Percentiles rank a stretch among this genome's conserved stretches.
Conservation (phyloP, 768 basidiomycete species). For the Fibroporia radiculosa region DNA sequence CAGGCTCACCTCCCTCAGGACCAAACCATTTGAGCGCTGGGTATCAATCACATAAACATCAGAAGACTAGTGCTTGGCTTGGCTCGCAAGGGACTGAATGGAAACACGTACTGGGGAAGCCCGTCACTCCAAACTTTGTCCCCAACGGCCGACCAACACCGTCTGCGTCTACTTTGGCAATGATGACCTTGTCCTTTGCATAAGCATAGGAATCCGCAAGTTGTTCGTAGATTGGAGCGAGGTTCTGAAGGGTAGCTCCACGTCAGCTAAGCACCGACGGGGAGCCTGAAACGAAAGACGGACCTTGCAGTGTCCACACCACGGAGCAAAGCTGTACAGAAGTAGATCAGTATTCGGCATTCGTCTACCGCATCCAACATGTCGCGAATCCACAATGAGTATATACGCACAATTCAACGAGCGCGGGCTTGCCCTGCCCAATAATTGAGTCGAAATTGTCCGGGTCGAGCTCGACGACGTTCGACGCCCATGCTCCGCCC, state of each 20-base stretch:
- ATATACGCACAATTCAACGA: slow-evolving; percentile 81
- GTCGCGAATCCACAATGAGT: slow-evolving; percentile 6
- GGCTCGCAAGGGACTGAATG: not conserved
- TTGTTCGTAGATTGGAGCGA: slow-evolving; percentile 84
- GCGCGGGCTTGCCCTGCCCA: slow-evolving; percentile 73
- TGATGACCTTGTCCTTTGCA: slow-evolving; percentile 72
- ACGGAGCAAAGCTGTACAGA: slow-evolving; percentile 65
- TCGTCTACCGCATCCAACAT: not conserved
- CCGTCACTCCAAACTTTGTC: slow-evolving; percentile 69
- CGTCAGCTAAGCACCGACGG: not conserved
- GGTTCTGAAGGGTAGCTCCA: slow-evolving; percentile 43
- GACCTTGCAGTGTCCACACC: slow-evolving; percentile 92
- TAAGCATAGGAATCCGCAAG: slow-evolving; percentile 81
- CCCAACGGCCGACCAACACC: slow-evolving; percentile 75
- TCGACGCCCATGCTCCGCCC: slow-evolving; percentile 58
- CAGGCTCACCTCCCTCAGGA: slow-evolving; percentile 48
- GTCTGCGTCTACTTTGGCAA: slow-evolving; percentile 93
- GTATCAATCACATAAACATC: slow-evolving; percentile 30
- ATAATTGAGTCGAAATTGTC: slow-evolving; percentile 69
- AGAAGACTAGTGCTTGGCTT: not conserved
- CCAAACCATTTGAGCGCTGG: slow-evolving; percentile 90
- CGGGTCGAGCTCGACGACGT: slow-evolving; percentile 73
- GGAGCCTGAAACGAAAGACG: slow-evolving; percentile 7
- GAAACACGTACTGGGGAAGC: slow-evolving; percentile 83
- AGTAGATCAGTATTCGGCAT: not conserved